phyloP scores from a whole-genome alignment of 108 stramenopile genomes.

The Pseudonitzschia pungens region DNA sequence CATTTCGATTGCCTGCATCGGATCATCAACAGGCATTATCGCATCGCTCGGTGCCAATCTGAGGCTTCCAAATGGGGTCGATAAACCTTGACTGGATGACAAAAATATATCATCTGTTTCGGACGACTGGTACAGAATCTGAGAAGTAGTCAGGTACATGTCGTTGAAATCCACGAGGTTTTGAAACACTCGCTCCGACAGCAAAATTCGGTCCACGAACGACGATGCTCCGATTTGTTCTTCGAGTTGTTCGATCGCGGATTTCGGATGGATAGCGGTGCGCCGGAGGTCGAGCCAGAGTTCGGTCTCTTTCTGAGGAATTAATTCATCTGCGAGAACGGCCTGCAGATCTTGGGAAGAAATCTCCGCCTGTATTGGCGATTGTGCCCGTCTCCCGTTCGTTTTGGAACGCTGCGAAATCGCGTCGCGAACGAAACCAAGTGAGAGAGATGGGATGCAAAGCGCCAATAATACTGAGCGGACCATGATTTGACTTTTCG shows the following conservation, averaged over 20 bases:
- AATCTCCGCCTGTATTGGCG: background rate
- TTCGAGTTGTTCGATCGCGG: slow-evolving; percentile 25
- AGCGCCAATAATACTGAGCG: background rate
- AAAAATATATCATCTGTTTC: slow-evolving; percentile 2
- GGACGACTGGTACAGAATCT: slow-evolving; percentile 23
- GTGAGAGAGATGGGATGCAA: background rate
- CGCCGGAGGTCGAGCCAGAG: slow-evolving; percentile 57
- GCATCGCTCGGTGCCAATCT: slow-evolving; percentile 25
- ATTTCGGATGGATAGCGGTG: slow-evolving; percentile 38
- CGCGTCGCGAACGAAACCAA: background rate
- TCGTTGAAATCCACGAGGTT: slow-evolving; percentile 20
- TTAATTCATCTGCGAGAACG: background rate
- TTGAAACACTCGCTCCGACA: slow-evolving; percentile 32
- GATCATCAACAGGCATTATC: slow-evolving; percentile 18
- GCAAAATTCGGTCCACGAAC: slow-evolving; percentile 26
- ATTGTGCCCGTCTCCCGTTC: background rate
- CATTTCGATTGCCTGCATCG: slow-evolving; percentile 15
- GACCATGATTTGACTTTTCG: background rate
- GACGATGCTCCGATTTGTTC: slow-evolving; percentile 3
- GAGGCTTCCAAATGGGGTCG: slow-evolving; percentile 27
- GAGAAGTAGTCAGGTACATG: slow-evolving; percentile 8
- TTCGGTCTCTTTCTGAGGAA: slow-evolving; percentile 20
- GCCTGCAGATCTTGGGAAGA: slow-evolving; percentile 10
- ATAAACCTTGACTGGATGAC: slow-evolving; percentile 13
- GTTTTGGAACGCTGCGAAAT: background rate